A percentile compares a stretch with the other conserved stretches of the same genome.
Conservation (phyloP, 345 rosid genomes). For the Populus deltoides region DNA sequence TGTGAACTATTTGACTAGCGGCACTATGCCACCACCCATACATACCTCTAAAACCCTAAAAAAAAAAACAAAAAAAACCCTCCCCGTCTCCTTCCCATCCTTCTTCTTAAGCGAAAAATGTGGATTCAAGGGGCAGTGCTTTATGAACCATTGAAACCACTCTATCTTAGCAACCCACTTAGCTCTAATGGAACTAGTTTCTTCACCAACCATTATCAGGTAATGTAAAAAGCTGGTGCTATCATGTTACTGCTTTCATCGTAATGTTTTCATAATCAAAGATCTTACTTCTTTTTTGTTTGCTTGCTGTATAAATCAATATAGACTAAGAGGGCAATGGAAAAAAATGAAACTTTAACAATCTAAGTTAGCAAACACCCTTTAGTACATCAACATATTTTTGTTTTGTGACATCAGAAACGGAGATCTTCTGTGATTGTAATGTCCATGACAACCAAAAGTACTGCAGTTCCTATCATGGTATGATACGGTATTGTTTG, state of each 20-base stretch:
- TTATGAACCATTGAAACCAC: not conserved
- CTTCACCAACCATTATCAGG: not conserved
- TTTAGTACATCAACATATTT: not conserved
- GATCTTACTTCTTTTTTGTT: not conserved
- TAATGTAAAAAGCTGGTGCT: not conserved
- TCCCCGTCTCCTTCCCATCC: not conserved
- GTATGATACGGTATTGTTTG: not conserved
- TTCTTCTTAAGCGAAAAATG: not conserved
- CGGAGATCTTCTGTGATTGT: constrained; percentile 11
- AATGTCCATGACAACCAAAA: constrained; percentile 34
- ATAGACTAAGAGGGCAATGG: not conserved
- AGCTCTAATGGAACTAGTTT: not conserved
- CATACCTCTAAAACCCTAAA: not conserved
- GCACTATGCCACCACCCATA: too few species aligned
- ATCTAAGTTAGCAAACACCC: not conserved
- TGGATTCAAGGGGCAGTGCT: not conserved
- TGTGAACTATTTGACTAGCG: too few species aligned
- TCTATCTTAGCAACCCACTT: not conserved
- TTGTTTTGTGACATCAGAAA: not conserved
- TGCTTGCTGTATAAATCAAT: not conserved
- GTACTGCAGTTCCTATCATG: constrained; percentile 11
- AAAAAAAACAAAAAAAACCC: not conserved
- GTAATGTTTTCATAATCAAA: not conserved
- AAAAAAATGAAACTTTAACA: not conserved
- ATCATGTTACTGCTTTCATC: not conserved